Conservation (phyloP, 2,329 filamentous ascomycete species). For the Calycina marina region DNA sequence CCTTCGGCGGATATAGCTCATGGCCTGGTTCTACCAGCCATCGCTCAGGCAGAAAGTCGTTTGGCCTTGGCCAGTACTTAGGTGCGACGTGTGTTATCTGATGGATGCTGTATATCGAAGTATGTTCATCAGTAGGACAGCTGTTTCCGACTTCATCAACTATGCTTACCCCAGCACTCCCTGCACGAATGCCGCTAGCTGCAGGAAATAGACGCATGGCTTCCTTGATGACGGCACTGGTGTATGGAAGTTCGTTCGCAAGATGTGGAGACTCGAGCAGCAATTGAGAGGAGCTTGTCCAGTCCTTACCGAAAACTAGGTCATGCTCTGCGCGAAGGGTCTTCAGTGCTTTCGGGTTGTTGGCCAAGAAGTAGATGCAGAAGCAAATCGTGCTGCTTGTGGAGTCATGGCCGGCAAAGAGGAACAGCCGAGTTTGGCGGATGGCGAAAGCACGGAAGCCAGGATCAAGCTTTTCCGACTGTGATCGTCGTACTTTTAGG, state of each 20-base stretch:
- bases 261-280: constrained; percentile 9
- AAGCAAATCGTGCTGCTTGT: constrained; percentile 10
- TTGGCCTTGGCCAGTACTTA: constrained; percentile 28
- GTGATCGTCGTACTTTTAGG: background rate
- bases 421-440: constrained; percentile 9
- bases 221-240: constrained; percentile 15
- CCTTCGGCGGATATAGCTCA: constrained; percentile 20
- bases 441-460: constrained; percentile 8
- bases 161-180: constrained; percentile 6
- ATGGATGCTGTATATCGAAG: constrained; percentile 9
- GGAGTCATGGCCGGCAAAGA: constrained; percentile 15
- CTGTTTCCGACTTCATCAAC: constrained; percentile 7
- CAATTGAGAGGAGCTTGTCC: constrained; percentile 2
- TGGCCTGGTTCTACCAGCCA: constrained; percentile 26
- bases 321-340: constrained; percentile 13
- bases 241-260: constrained; percentile 11
- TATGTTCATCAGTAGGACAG: constrained; percentile 9
- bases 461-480: constrained; percentile 4
- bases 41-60: constrained; percentile 34
- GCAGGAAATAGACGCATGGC: constrained; percentile 12
- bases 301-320: constrained; percentile 12
- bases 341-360: constrained; percentile 8
- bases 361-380: constrained; percentile 10
- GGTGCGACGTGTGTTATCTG: constrained; percentile 24
- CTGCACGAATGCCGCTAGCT: constrained; percentile 8